Base-by-base conservation (phyloP, 2,329 filamentous ascomycete genomes). In the Pezicula rhizophila region DNA sequence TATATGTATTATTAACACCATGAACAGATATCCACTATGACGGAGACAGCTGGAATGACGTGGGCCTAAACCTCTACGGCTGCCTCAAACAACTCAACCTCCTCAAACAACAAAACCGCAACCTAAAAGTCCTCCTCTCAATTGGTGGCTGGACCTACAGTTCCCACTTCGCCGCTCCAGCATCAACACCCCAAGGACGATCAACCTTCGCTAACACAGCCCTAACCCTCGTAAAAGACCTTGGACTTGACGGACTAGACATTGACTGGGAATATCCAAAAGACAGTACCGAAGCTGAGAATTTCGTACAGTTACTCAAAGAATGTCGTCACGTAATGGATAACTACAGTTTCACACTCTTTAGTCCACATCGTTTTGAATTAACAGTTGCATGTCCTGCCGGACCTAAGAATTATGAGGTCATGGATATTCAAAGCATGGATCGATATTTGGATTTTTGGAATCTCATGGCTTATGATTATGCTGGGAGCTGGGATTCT, bases 101-200 rank as follows among this genome's bases (percentile, higher is more conserved):
- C 1, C 78, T 91, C 41, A 96, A 96, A 73, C 80, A 81, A 55
- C 74, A 77, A 53, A 87, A 96, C 67, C 84, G 89, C 42, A 84
- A 91, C 57, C 75, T 96, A 52, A 96, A 96, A 67, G 74, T 93
- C 3, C 76, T 96, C 11, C 78, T 96, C 4, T 90, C 85, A 47
- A 88, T 96, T 53, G 91, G 91, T 52, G 92, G 92, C 45, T 96
- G 90, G 90, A 95, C 90, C 0, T 96, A 95, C 67, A 88, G 85
- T 54, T 73, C 79, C 66, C 93, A 95, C 70, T 95, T 96, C 68
- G 77, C 79, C n/a, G 71, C 69, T 25, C 86, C 89, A 0, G 85
- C 85, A 1, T 86, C 85, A 38, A 89, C 86, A 0, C 73, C 80
- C 0, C 68, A 77, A 20, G 89, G 89, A 8, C 79, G 90, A 7